Percentiles rank a stretch among this genome's conserved stretches.
Evolutionary conservation across 192 early-diverging fungal genomes (phyloP).

Genomic region (Phycomyces nitens): DNA sequence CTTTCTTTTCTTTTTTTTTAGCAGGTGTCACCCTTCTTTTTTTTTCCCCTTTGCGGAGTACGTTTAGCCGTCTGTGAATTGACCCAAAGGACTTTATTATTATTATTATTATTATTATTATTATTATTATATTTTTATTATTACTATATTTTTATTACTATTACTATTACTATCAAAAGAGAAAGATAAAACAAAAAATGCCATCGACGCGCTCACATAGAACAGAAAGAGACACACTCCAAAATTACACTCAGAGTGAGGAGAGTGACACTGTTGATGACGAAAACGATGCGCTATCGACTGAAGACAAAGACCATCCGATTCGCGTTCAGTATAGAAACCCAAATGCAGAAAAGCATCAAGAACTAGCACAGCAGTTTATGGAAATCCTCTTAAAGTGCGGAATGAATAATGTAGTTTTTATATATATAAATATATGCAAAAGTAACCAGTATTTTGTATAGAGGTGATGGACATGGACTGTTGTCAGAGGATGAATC

Average conservation of each 20-base stretch:
- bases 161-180: background rate
- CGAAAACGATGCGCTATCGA: background rate
- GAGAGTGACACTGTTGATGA: background rate
- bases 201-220: background rate
- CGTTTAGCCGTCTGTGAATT: too few species aligned
- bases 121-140: too few species aligned
- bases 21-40: too few species aligned
- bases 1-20: too few species aligned
- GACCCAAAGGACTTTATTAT: too few species aligned
- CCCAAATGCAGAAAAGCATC: background rate
- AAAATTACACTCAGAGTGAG: background rate
- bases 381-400: background rate
- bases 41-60: too few species aligned
- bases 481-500: background rate
- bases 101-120: too few species aligned
- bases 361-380: background rate
- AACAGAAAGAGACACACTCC: background rate
- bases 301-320: background rate
- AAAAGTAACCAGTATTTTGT: background rate
- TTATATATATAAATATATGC: background rate
- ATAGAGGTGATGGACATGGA: background rate
- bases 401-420: background rate
- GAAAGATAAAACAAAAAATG: background rate
- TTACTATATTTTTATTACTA: too few species aligned
- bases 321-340: background rate